Conservation (phyloP, 1,284 basidiomycete genomes). For the Leucoagaricus sp. region DNA sequence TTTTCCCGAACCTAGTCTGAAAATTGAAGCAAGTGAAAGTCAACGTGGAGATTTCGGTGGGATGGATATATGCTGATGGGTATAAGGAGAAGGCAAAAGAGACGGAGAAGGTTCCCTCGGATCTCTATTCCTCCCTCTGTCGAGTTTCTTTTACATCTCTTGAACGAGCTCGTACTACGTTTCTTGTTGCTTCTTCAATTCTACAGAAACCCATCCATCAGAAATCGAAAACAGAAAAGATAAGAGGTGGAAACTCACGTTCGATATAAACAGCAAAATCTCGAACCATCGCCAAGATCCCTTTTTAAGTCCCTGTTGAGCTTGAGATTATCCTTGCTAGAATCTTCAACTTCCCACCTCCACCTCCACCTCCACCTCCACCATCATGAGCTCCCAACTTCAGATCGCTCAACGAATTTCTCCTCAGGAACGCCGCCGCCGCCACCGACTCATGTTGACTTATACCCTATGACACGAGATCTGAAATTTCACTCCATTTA, state of each 20-base stretch:
- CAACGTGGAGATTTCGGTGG: constrained; percentile 64
- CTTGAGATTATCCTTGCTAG: constrained; percentile 83
- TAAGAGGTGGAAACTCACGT: constrained; percentile 56
- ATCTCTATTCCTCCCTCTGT: constrained; percentile 28
- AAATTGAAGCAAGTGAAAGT: constrained; percentile 76
- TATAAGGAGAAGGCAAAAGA: constrained; percentile 34
- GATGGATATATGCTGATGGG: too few relatives aligned
- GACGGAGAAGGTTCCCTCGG: constrained; percentile 32
- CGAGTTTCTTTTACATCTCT: constrained; percentile 53
- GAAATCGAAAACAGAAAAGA: neutral
- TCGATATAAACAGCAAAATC: constrained; percentile 85
- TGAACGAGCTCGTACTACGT: constrained; percentile 55
- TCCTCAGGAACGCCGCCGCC: constrained; percentile 25
- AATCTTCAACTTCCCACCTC: constrained; percentile 88
- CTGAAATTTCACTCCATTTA: constrained; percentile 6
- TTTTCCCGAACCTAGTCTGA: constrained; percentile 61
- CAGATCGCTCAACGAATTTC: constrained; percentile 75
- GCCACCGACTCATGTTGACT: constrained; percentile 1
- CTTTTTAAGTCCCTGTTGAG: constrained; percentile 78
- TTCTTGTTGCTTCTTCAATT: constrained; percentile 66
- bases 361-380: too few relatives aligned
- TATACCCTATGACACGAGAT: too few relatives aligned
- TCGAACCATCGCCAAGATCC: constrained; percentile 81
- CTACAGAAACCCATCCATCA: constrained; percentile 35
- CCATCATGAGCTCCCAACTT: too few relatives aligned